Conservation (phyloP, 345 rosid species). For the Schrenkiella parvula region DNA sequence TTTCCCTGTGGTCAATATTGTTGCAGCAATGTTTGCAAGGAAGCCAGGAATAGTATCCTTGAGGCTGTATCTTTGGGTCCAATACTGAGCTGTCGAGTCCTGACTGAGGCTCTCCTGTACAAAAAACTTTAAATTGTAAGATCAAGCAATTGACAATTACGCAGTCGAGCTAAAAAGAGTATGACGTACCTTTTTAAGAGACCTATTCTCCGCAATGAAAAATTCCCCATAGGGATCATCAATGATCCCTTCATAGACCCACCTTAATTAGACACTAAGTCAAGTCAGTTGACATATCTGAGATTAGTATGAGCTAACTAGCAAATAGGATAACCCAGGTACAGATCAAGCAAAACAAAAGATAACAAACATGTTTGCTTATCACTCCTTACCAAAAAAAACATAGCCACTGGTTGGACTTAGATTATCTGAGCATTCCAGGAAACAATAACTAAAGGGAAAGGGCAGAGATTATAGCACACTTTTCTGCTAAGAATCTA, state of each 20-base stretch:
- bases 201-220: slow-evolving; percentile 87
- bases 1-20: slow-evolving; percentile 92
- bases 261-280: slow-evolving; percentile 46
- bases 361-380: background rate
- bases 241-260: slow-evolving; percentile 98
- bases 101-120: slow-evolving; percentile 86
- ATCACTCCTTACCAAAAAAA: slow-evolving; percentile 10
- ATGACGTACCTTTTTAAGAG: slow-evolving; percentile 87
- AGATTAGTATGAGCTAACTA: background rate
- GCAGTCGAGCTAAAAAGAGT: slow-evolving; percentile 2
- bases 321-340: slow-evolving; percentile 7
- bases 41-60: slow-evolving; percentile 94
- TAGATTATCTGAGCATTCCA: slow-evolving; percentile 1
- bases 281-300: slow-evolving; percentile 20
- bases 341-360: background rate
- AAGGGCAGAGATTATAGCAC: background rate
- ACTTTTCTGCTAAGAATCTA: background rate
- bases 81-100: slow-evolving; percentile 80
- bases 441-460: background rate
- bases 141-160: background rate
- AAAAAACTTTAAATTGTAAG: slow-evolving; percentile 23
- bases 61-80: slow-evolving; percentile 86
- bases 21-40: slow-evolving; percentile 87
- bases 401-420: background rate
- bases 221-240: slow-evolving; percentile 98